Conservation (phyloP, 768 basidiomycete genomes). For the Cyathus striatus region DNA sequence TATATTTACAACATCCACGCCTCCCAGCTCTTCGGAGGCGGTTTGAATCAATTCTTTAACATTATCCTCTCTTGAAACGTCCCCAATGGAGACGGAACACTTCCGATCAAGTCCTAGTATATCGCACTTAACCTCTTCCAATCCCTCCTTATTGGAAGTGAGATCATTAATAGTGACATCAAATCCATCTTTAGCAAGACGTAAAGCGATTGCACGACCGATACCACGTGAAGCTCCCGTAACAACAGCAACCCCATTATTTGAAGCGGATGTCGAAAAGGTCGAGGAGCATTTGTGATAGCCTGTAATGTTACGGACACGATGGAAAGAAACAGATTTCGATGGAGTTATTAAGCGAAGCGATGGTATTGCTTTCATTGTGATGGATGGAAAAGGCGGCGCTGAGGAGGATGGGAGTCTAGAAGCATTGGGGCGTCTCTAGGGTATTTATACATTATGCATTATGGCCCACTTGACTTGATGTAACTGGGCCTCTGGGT, state of each 20-base stretch:
- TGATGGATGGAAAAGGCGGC: no score
- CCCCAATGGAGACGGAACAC: conserved; percentile 9
- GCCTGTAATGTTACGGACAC: no score
- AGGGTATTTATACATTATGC: no score
- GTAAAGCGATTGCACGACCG: conserved; percentile 14
- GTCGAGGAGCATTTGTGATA: no score
- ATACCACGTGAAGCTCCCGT: conserved; percentile 12
- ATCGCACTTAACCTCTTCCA: conserved; percentile 8
- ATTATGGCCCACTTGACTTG: no score
- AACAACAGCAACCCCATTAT: conserved; percentile 10
- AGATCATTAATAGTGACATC: conserved; percentile 26
- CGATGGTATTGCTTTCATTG: no score
- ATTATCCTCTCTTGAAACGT: conserved; percentile 15
- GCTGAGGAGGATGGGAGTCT: no score
- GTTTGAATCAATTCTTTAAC: conserved; percentile 13
- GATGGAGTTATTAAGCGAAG: no score
- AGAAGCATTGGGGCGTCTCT: no score
- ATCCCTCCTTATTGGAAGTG: conserved; percentile 14
- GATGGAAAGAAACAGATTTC: no score
- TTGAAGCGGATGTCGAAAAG: no score
- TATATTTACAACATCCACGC: conserved; percentile 26
- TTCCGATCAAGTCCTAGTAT: conserved; percentile 14
- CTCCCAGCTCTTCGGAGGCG: conserved; percentile 11
- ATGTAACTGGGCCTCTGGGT: no score
- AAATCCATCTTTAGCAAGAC: conserved; percentile 12